phyloP scores from a whole-genome alignment of 1,139 yeast genomes.

The Debaryomyces nepalensis region DNA sequence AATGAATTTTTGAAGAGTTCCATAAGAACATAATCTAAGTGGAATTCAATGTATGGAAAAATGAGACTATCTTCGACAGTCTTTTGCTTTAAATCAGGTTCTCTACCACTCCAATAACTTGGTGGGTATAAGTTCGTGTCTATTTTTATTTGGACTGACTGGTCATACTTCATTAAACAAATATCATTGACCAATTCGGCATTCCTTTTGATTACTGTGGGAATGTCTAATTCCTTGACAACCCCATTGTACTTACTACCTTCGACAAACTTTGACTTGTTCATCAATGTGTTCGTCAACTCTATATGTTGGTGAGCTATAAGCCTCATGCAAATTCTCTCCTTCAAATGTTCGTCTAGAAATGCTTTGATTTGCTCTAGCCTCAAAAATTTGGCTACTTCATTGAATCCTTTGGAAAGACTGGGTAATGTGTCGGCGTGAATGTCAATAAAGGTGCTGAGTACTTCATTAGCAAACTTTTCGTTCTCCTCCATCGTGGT shows the following conservation, averaged over 20 bases:
- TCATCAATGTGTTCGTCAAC: conserved; percentile 45
- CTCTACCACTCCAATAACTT: conserved; percentile 40
- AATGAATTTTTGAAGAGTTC: conserved; percentile 88
- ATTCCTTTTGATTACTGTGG: conserved; percentile 62
- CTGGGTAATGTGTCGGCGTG: conserved; percentile 85
- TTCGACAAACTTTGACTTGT: conserved; percentile 25
- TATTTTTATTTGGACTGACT: conserved; percentile 62
- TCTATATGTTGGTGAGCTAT: conserved; percentile 84
- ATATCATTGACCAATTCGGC: conserved; percentile 81
- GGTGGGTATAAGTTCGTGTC: conserved; percentile 46
- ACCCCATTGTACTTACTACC: conserved; percentile 69
- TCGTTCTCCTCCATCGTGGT: conserved; percentile 58
- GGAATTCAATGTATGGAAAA: conserved; percentile 85
- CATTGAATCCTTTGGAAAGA: conserved; percentile 81
- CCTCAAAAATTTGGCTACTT: conserved; percentile 61
- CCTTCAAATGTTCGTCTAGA: conserved; percentile 77
- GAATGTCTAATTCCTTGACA: conserved; percentile 64
- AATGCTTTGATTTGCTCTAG: conserved; percentile 59
- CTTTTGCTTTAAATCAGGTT: conserved; percentile 27
- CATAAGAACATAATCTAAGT: conserved; percentile 82
- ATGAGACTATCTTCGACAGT: conserved; percentile 26
- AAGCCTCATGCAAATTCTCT: conserved; percentile 82
- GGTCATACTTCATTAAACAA: conserved; percentile 81
- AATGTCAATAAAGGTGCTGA: conserved; percentile 65
- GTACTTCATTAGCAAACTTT: conserved; percentile 49